Evolutionary conservation across 208 protist genomes (phyloP), one percentile per base, ranked within the genome.

Genomic region (Trypanosoma melophagium): DNA sequence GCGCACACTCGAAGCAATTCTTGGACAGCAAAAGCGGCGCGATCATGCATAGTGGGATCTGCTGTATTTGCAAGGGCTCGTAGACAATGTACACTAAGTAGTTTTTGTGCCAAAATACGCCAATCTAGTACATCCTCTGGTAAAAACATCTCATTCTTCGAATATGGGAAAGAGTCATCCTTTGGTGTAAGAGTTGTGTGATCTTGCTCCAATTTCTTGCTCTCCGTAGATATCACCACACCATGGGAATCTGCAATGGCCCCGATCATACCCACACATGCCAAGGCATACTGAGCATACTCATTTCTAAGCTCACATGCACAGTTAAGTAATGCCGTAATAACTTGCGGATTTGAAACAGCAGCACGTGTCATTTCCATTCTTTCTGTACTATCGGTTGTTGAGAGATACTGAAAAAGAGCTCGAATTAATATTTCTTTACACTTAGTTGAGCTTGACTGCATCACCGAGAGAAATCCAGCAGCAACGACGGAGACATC

Each of bases 1-100:
- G 86, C 77, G 25, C 77, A 89, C 24, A 93, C 76, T 22, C 88
- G 85, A 10, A 96, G 65, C 8, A 96, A 73, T 69, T 94, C 80
- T 71, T 96, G 92, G 10, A 94, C 79, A 17, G 87, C 92, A 64
- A 84, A 96, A 5, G 87, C 92, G 7, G 87, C 86, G 51, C 83
- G 78, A 66, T 94, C 89, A 74, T 96, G 89, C 71, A 95, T 88
- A 40, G 71, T 78, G 0, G 81, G 78, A 50, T 94, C 81, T 7
- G 87, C 77, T 1, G 89, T 96, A 55, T 87, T 92, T 19, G 79
- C 75, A 22, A 96, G 80, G 8, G 89, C 85, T 12, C 75, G 78
- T 17, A 81, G 76, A 52, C 87, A 94, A 73, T 94, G 89, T 13
- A 81, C 73, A 56, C 57, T 70, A 4, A 96, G 83, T 22, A 96